Evolutionary conservation across 345 rosid species (phyloP).

Genomic region (Trapa bicornis): DNA sequence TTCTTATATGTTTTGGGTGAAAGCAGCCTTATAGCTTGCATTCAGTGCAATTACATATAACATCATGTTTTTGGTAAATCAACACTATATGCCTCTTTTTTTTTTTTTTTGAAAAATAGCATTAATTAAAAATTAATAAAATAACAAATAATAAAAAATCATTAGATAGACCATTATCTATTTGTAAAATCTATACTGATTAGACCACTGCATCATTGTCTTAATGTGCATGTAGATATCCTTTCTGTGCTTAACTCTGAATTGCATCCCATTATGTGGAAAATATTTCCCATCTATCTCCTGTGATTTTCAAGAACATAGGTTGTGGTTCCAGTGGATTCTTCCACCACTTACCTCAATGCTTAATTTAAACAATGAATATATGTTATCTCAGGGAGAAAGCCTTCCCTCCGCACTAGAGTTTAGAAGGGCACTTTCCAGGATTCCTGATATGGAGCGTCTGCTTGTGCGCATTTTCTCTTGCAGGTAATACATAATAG

Average conservation of each 20-base stretch:
- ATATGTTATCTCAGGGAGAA: constrained; percentile 39
- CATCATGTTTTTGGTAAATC: not conserved
- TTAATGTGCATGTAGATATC: not conserved
- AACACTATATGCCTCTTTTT: not conserved
- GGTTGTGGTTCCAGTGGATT: not conserved
- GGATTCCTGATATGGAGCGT: constrained; percentile 95
- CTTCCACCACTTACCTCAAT: not conserved
- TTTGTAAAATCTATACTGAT: not conserved
- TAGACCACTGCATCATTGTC: not conserved
- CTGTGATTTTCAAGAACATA: not conserved
- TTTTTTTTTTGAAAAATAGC: no score
- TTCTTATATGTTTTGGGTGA: not conserved
- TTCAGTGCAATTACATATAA: not conserved
- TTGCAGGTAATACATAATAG: constrained; percentile 41
- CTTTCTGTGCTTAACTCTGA: not conserved
- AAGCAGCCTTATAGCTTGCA: not conserved
- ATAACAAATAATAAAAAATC: not conserved
- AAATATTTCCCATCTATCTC: not conserved
- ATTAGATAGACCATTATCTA: not conserved
- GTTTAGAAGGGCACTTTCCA: constrained; percentile 59
- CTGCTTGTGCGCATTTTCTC: constrained; percentile 69
- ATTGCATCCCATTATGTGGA: not conserved
- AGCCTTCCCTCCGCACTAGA: constrained; percentile 51
- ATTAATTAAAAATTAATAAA: not conserved
- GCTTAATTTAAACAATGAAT: constrained; percentile 3